phyloP scores from a whole-genome alignment of 2,329 filamentous ascomycete species.

The Clarireedia paspali region DNA sequence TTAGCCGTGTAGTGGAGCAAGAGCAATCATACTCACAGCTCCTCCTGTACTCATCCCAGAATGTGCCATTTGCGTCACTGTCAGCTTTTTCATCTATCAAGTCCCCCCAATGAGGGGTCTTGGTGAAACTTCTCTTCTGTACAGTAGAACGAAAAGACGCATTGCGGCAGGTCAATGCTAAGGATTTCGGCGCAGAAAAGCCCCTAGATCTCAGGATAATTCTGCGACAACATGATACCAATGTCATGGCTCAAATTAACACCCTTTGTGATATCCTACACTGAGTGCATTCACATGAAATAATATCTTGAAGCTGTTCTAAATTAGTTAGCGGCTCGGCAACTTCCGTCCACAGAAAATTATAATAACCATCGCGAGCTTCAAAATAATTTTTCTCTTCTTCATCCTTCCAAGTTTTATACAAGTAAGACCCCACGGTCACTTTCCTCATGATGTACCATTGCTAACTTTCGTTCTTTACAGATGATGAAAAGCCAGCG shows the following conservation, averaged over 20 bases:
- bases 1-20: not conserved
- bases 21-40: conserved; percentile 16
- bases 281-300: not conserved
- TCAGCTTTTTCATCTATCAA: conserved; percentile 4
- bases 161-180: conserved; percentile 2
- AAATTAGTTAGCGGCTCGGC: conserved; percentile 17
- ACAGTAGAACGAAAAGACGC: not conserved
- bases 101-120: not conserved
- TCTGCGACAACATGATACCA: conserved; percentile 11
- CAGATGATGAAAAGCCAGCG: conserved; percentile 99
- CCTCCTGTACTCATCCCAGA: conserved; percentile 24
- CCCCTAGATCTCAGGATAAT: not conserved
- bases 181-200: not conserved
- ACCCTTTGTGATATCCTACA: not conserved
- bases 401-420: conserved; percentile 99
- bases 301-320: conserved; percentile 18
- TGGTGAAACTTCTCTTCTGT: conserved; percentile 13
- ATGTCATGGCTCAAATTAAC: conserved; percentile 17
- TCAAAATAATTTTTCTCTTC: conserved; percentile 41
- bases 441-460: conserved; percentile 1
- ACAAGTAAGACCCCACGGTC: conserved; percentile 59
- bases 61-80: not conserved
- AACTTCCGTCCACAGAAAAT: conserved; percentile 14
- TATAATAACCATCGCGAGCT: conserved; percentile 28
- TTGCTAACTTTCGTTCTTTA: conserved; percentile 28